Evolutionary conservation across 2,329 filamentous ascomycete genomes (phyloP), one percentile per base, ranked within the genome.

Genomic region (Byssoonygena ceratinophila): DNA sequence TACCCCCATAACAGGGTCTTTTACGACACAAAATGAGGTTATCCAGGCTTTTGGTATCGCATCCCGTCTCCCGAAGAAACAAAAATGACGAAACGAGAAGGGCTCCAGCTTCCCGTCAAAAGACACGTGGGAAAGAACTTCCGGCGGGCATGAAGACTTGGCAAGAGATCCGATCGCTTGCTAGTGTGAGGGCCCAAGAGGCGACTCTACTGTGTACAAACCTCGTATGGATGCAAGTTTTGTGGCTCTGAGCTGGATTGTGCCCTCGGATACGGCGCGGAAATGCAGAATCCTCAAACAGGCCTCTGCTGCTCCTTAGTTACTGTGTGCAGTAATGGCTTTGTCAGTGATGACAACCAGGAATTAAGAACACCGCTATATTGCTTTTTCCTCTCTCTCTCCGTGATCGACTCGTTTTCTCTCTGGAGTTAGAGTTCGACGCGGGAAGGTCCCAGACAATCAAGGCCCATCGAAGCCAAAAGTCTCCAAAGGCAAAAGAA

Each of bases 391-490:
- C 36, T 25, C 12, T 39, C 9, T 4, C 16, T 20, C 36, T 39
- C 16, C 4, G 3, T 39, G 36, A 39, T 39, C 36, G 36, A 41
- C 20, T 4, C 34, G 34, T 16, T 11, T 12, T 11, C 12, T 29
- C 22, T 39, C n/a, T n/a, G 44, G n/a, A n/a, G n/a, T 34, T 46
- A 46, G 44, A 46, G 44, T 46, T 46, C 14, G 44, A 23, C 18
- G 44, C 46, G 46, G 46, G 46, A 48, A 40, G 32, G 34, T 48
- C 40, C 46, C 46, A 48, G 39, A 29, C 29, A 36, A 39, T 29
- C 25, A 22, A 23, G 4, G 29, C 29, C 31, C 16, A 37, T 20
- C 43, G 3, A 22, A 41, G 39, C 25, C 23, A n/a, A 29, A 8
- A n/a, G n/a, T n/a, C n/a, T n/a, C n/a, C n/a, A n/a, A n/a, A n/a